Evolutionary conservation across 305 asterid genomes (phyloP).

Genomic region (Fraxinus dipetala): DNA sequence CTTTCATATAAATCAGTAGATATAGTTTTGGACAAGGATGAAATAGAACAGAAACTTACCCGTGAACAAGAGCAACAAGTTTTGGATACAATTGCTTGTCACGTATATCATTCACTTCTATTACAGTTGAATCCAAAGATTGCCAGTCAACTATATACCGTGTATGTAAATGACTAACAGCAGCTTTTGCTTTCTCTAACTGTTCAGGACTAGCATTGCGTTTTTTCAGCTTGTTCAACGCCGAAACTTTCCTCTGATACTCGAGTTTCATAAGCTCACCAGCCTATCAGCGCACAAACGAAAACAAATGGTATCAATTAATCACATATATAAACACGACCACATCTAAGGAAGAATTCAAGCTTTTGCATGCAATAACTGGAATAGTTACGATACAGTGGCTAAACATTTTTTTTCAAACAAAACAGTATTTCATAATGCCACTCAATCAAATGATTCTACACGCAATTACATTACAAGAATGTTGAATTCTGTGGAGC

Average conservation of each 20-base stretch:
- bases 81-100: conserved; percentile 88
- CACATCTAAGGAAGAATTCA: not conserved
- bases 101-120: conserved; percentile 88
- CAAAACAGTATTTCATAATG: not conserved
- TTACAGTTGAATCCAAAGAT: conserved; percentile 86
- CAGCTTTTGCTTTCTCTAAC: conserved; percentile 91
- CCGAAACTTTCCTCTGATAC: conserved; percentile 72
- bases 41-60: conserved; percentile 44
- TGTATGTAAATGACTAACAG: conserved; percentile 92
- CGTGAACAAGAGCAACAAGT: conserved; percentile 73
- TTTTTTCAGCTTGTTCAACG: conserved; percentile 74
- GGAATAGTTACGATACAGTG: not conserved
- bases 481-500: not conserved
- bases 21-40: not conserved
- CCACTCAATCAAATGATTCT: not conserved
- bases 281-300: conserved; percentile 45
- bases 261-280: conserved; percentile 90
- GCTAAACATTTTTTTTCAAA: not conserved
- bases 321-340: not conserved
- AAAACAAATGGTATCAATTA: conserved; percentile 3
- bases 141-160: conserved; percentile 97
- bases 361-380: not conserved
- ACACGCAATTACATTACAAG: not conserved
- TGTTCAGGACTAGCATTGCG: conserved; percentile 74
- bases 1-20: not conserved